Base-by-base conservation (phyloP, 768 basidiomycete genomes). In the Ramaria rubella region DNA sequence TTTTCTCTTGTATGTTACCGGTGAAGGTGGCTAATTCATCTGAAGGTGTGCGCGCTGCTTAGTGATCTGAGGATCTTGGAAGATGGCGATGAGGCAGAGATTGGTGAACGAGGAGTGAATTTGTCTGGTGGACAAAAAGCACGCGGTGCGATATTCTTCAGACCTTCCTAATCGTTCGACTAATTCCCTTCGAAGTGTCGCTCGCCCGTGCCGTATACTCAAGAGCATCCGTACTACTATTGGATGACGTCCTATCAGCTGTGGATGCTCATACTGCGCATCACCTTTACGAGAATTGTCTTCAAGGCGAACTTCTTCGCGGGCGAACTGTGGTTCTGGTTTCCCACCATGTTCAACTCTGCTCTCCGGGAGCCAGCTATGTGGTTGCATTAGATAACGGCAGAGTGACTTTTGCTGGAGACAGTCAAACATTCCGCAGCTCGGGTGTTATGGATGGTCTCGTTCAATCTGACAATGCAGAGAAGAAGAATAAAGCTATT, bases 301-400 rank as follows among this genome's bases (percentile, higher is more conserved):
- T 98, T 21, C 76, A 79, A 60, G 93, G 94, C 7, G 83, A 87
- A 46, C 72, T 96, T 40, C 76, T 93, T 66, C 69, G 73, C n/a
- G 84, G 81, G 17, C 78, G 94, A 46, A 96, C 94, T 1, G 73
- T 95, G 49, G 76, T 97, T 44, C 77, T 98, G 23, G 93, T 96
- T 50, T 96, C 94, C 2, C 95, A 99, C 65, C 93, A 95, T 65
- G 88, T 96, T 31, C 88, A 93, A 64, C 77, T 98, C 4, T 93
- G 90, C 64, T 78, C 83, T 2, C 82, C 89, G 1, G 86, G 81
- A 29, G 91, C 94, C 1, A 73, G 71, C 24, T 94, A 91, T 68
- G 77, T 97, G 61, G 87, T 95, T 36, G 84, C 87, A 14, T 75
- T 93, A 27, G 89, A 92, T 63, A 85, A 88, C 63, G 90, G 90